Evolutionary conservation across 2,329 filamentous ascomycete species (phyloP), one percentile per base, ranked within the genome.

Genomic region (Colletotrichum sp.): DNA sequence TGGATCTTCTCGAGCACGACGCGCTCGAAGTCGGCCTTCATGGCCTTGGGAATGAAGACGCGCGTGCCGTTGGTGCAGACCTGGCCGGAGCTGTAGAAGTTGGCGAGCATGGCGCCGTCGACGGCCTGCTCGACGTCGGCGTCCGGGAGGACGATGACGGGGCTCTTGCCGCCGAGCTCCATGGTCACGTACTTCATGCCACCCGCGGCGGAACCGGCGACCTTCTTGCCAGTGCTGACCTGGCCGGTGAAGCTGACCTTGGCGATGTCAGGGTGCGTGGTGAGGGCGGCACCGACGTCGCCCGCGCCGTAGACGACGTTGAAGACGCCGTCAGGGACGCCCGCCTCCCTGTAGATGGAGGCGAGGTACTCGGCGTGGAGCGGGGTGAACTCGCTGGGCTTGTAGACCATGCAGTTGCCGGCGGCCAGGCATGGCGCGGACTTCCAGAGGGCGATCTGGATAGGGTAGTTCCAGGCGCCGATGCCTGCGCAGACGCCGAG

Each of bases 31-130:
- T 87, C 87, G 16, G 85, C 73, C 82, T 96, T 92, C 83, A 95
- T 89, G 48, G 85, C 82, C 39, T 88, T 86, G 1, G 94, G 95
- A 4, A 98, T 90, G 82, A 98, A 98, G 39, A 98, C 95, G 13
- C 96, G 90, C 2, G 96, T 98, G 66, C 96, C 96, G 83, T 98
- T 98, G 67, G 96, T 98, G 89, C 96, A 98, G 67, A 98, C 95
- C 85, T 98, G 96, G 34, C 96, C 96, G 0, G 94, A 94, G 79
- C 94, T 96, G 88, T 94, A 98, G 87, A 98, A 98, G 85, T 98
- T 98, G 80, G 95, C 96, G 89, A 98, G 95, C 94, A 98, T 96
- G 78, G 95, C 95, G 34, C 95, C 94, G 81, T 98, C 93, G 39
- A 95, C 96, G n/a, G 96, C 96, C 80, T 92, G 91, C 61, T 95